These are phyloP conservation scores for Nannochloris sp. DNA, from an alignment of 139 green algal genomes.

Conservation along the genomic window DNA sequence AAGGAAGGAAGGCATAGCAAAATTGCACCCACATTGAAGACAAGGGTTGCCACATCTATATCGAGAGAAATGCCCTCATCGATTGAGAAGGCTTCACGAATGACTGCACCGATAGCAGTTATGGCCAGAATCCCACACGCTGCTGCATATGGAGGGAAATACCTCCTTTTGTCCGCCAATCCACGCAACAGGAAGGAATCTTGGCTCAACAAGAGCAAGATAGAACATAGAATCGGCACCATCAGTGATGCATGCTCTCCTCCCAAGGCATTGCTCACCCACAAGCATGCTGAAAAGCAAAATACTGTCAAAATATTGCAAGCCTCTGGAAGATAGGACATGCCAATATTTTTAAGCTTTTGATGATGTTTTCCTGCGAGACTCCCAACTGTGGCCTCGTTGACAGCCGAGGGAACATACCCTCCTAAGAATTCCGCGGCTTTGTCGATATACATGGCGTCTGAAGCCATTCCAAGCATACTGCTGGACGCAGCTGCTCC, in stretches of 20 bases:
- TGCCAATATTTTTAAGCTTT: slow-evolving; percentile 32
- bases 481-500: neutral
- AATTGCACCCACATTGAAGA: slow-evolving; percentile 1
- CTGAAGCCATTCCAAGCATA: neutral
- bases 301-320: slow-evolving; percentile 70
- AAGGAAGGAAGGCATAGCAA: neutral
- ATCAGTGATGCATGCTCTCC: slow-evolving; percentile 1
- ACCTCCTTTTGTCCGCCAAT: slow-evolving; percentile 54
- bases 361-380: slow-evolving; percentile 9
- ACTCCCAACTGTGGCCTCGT: neutral
- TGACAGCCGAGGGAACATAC: slow-evolving; percentile 25
- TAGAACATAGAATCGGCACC: slow-evolving; percentile 53
- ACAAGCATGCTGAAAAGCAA: slow-evolving; percentile 54
- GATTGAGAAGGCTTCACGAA: neutral
- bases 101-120: neutral
- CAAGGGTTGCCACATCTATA: neutral
- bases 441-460: slow-evolving; percentile 9
- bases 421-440: slow-evolving; percentile 37
- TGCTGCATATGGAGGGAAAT: slow-evolving; percentile 49
- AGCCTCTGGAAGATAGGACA: slow-evolving; percentile 40
- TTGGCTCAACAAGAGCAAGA: slow-evolving; percentile 72
- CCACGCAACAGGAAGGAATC: slow-evolving; percentile 58
- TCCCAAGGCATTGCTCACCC: slow-evolving; percentile 49
- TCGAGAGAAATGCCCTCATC: neutral
- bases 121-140: neutral